Percentiles rank a stretch among this genome's conserved stretches.
Evolutionary conservation across 179 eudicot species (phyloP).

Genomic region (Spinacia oleracea): DNA sequence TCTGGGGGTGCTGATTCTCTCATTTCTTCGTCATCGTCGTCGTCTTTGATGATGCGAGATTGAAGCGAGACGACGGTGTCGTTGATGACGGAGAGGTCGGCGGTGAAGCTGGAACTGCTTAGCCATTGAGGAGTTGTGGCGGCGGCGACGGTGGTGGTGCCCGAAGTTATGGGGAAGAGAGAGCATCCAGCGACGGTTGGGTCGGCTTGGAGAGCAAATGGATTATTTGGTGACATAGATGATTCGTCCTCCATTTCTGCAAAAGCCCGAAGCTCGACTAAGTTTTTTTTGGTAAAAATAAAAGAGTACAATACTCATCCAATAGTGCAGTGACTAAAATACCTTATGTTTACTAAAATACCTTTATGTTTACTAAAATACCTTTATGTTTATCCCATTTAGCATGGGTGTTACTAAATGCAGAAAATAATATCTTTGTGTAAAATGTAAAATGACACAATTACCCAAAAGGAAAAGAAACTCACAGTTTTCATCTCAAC

Average conservation of each 20-base stretch:
- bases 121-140: constrained; percentile 48
- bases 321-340: no score
- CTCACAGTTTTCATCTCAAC: no score
- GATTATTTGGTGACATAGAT: background rate
- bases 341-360: no score
- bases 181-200: background rate
- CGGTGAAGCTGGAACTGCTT: constrained; percentile 66
- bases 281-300: no score
- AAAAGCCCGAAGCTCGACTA: no score
- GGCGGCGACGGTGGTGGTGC: constrained; percentile 6
- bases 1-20: background rate
- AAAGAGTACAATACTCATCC: no score
- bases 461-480: no score
- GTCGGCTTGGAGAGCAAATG: background rate
- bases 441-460: no score
- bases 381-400: no score
- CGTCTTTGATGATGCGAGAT: background rate
- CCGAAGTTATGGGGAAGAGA: constrained; percentile 9
- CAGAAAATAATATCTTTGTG: no score
- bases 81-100: constrained; percentile 56
- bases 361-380: no score
- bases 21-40: constrained; percentile 21
- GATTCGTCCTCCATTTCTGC: constrained; percentile 7
- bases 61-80: constrained; percentile 38
- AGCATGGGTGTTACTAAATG: no score